phyloP scores from a whole-genome alignment of 495 filamentous ascomycete species.

The Xylaria intraflava region DNA sequence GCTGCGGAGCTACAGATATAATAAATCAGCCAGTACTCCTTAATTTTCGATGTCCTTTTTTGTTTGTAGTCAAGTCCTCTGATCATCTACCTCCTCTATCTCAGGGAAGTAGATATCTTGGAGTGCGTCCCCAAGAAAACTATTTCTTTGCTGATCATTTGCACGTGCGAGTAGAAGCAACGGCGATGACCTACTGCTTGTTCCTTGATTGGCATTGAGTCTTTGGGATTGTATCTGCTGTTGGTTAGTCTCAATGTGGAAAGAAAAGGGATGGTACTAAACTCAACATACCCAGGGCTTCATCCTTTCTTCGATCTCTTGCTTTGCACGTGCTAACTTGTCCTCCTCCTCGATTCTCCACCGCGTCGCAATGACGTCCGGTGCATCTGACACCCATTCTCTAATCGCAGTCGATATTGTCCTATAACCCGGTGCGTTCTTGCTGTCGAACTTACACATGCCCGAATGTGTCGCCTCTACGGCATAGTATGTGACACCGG shows the following conservation, averaged over 20 bases:
- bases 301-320: constrained; percentile 38
- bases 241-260: constrained; percentile 4
- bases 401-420: constrained; percentile 65
- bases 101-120: constrained; percentile 25
- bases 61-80: constrained; percentile 12
- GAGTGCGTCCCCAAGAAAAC: constrained; percentile 21
- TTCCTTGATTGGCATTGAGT: constrained; percentile 20
- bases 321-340: constrained; percentile 36
- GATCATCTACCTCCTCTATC: constrained; percentile 26
- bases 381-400: constrained; percentile 59
- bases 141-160: constrained; percentile 17
- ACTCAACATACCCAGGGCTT: constrained; percentile 34
- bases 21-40: constrained; percentile 27
- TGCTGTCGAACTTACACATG: constrained; percentile 81
- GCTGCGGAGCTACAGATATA: constrained; percentile 29
- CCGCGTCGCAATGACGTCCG: constrained; percentile 48
- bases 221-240: constrained; percentile 24
- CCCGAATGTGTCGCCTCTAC: constrained; percentile 79
- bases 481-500: constrained; percentile 67
- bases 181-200: constrained; percentile 24
- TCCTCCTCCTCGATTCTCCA: constrained; percentile 60
- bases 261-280: not conserved
- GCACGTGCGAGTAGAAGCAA: constrained; percentile 20
- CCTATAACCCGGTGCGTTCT: constrained; percentile 65
- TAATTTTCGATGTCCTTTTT: constrained; percentile 23